Evolutionary conservation across 2,329 filamentous ascomycete species (phyloP), one percentile per base, ranked within the genome.

Genomic region (Botryotinia calthae): DNA sequence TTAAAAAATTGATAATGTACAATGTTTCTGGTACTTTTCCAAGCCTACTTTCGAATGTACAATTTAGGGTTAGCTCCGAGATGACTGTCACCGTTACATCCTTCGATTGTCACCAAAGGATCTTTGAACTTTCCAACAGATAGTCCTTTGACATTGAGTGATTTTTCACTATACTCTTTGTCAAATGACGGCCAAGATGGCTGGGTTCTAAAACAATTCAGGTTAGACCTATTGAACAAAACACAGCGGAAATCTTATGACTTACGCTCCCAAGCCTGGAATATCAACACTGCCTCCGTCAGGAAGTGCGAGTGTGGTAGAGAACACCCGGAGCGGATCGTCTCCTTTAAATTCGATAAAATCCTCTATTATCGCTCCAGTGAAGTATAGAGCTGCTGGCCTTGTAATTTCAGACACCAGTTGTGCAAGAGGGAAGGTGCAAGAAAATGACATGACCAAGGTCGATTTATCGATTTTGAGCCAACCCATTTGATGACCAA

Each of bases 1-100:
- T 28, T 28, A 18, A 54, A 10, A 14, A n/a, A 28, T 18, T 28
- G 25, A 54, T 54, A 28, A 28, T 28, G n/a, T 54, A 28, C 25
- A 28, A 28, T 25, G 46, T 51, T 6, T 28, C 51, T 54, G n/a
- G 12, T 5, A 54, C 51, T 54, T 16, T 28, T 28, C n/a, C n/a
- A 54, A 28, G 5, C 12, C 6, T 54, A 54, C 25, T 28, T n/a
- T 6, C 48, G 12, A 16, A 16, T 28, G n/a, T 54, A 54, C 48
- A 28, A 8, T 28, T 8, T 28, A 54, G 5, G 25, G 48, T 28
- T 6, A n/a, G 4, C 1, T 14, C 48, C 25, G 4, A n/a, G 22
- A n/a, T 51, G 22, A 51, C 9, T 14, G 22, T 0, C 0, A n/a
- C 48, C 25, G 9, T 0, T 0, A 3, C 0, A 25, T 28, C 25